Evolutionary conservation across 345 rosid genomes (phyloP).

Genomic region (Eucalyptus curtisii): DNA sequence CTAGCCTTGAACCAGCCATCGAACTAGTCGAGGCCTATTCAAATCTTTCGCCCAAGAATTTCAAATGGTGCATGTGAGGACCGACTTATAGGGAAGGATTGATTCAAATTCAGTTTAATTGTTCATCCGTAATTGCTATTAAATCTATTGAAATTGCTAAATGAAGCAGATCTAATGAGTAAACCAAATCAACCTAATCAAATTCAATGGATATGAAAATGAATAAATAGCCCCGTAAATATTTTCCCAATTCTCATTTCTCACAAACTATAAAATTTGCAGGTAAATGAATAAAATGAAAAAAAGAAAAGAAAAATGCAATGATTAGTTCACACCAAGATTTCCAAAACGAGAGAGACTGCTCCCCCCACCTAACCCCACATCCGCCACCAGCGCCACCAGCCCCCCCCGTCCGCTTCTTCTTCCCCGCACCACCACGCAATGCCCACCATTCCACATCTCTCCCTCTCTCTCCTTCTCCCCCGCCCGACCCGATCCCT

Average conservation of each 20-base stretch:
- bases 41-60: rapidly evolving
- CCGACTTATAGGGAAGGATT: rapidly evolving
- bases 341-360: background rate
- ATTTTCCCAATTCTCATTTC: background rate
- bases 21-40: rapidly evolving
- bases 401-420: background rate
- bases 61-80: background rate
- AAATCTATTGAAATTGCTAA: too few relatives aligned
- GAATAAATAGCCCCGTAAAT: background rate
- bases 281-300: background rate
- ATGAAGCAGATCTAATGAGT: too few relatives aligned
- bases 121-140: rapidly evolving
- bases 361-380: background rate
- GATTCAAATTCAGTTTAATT: rapidly evolving
- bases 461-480: background rate
- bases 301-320: background rate
- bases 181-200: background rate
- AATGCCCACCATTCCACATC: background rate
- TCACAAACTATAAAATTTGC: background rate
- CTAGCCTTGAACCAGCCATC: rapidly evolving
- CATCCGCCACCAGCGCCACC: background rate
- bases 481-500: background rate
- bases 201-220: background rate
- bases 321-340: background rate
- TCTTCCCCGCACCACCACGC: background rate